Evolutionary conservation across 805 yeast genomes (phyloP), one percentile per base, ranked within the genome.

Genomic region (Starmerella stigmatis): DNA sequence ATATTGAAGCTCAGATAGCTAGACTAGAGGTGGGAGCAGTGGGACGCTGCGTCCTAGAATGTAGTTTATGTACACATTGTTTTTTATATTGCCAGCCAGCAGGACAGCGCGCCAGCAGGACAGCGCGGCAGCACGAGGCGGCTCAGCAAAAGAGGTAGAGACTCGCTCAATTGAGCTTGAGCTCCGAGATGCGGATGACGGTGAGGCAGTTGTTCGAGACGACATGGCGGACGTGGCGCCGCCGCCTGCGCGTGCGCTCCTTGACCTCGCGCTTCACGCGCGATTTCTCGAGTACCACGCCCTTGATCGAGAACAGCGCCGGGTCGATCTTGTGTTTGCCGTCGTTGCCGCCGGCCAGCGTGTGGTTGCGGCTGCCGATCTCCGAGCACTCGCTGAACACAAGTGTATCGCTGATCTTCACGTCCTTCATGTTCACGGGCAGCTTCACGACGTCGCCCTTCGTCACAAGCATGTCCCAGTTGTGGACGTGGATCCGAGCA

Each of bases 401-500:
- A 42, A 92, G 68, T n/a, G 70, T 69, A 62, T 88, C 96, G 16
- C 99, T 98, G 4, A 89, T 79, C 43, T 78, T 71, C 10, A 81
- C 92, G 44, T 76, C 74, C 56, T 78, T 80, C 69, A 92, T 60
- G 52, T 77, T 74, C 64, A 75, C 88, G 3, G 96, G 96, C 31
- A 92, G 64, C 20, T 78, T 73, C 43, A 92, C 74, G 53, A 71
- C 74, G 63, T 92, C 99, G 19, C 99, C 99, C 54, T 79, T 76
- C 21, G 97, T 86, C 15, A 92, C 92, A 50, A 92, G 68, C 59
- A 84, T 86, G 34, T 92, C 85, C 64, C 86, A 78, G 63, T 80
- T 76, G 67, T 86, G 92, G 30, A 92, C 74, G 55, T 76, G 78
- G 53, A 89, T 73, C 8, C 84, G 71, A 37, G 97, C 97, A 60